Conservation (phyloP, 2,329 filamentous ascomycete genomes). For the Venturia oleaginea region DNA sequence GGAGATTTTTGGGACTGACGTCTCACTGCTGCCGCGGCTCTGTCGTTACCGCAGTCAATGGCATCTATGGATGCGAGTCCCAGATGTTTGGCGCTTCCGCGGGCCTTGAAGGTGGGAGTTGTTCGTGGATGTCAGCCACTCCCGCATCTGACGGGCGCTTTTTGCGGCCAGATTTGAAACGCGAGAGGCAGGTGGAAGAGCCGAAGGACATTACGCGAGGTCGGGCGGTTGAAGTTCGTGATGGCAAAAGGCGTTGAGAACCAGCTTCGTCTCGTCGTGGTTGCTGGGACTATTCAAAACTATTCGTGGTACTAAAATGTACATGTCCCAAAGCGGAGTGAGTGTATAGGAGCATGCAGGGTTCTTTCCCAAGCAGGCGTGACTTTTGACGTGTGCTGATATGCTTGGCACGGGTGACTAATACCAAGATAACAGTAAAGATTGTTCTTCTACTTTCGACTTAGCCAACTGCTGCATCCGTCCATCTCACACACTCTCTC, state of each 20-base stretch:
- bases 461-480: background rate
- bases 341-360: background rate
- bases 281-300: background rate
- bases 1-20: background rate
- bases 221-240: background rate
- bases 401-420: background rate
- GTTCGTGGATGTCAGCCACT: conserved; percentile 1
- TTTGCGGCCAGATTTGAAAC: background rate
- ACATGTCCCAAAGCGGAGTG: background rate
- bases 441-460: background rate
- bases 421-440: background rate
- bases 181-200: background rate
- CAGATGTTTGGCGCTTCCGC: background rate
- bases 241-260: background rate
- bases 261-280: background rate
- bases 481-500: background rate
- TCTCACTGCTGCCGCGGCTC: background rate
- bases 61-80: background rate
- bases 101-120: background rate
- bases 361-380: background rate
- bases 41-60: background rate
- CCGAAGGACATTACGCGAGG: background rate
- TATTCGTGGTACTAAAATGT: background rate
- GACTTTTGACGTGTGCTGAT: background rate
- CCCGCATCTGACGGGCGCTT: background rate